Base-by-base conservation (phyloP, 2,329 filamentous ascomycete genomes). In the Harringtonia aguacate region DNA sequence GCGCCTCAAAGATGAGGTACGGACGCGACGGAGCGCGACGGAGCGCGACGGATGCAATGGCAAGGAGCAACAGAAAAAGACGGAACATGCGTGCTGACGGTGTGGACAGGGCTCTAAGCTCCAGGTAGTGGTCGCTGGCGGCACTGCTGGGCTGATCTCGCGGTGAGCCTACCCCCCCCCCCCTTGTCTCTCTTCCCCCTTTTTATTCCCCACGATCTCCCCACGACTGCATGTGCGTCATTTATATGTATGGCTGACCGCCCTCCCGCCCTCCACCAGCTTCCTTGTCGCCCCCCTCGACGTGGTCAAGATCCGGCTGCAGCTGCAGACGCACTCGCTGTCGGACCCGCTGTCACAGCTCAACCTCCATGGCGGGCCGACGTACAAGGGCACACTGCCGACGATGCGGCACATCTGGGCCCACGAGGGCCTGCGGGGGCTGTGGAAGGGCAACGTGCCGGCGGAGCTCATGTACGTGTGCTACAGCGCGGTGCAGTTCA, bases 361-460 rank as follows among this genome's bases (percentile, higher is more conserved):
- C 50, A 51, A 66, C 47, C 60, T 69, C 13, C 63, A 60, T 43
- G 68, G 67, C 52, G 65, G 68, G 14, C 66, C 68, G 37, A 58
- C 72, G 48, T 86, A 90, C 66, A 86, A 82, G 58, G 87, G 87
- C 53, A 87, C 86, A 1, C 55, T 88, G 34, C 72, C 75, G 12
- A 94, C 88, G 2, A 69, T 94, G 58, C 75, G 73, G 46, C 75
- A 82, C 48, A 97, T 97, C 56, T 61, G 90, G 41, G 69, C 68
- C 24, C 72, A 88, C 56, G 92, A 98, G 61, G 92, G 92, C 35
- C 59, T 97, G 52, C 82, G 83, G 43, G 84, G 79, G 27, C 75
- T 98, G 51, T 98, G 92, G 92, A 97, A 97, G 70, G 92, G 92
- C 60, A 98, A 98, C 60, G 79, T 98, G 47, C 89, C 92, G 33